These are phyloP conservation scores for Coelastrella sp. DNA, from an alignment of 139 green algal genomes.

Conservation along the genomic window DNA sequence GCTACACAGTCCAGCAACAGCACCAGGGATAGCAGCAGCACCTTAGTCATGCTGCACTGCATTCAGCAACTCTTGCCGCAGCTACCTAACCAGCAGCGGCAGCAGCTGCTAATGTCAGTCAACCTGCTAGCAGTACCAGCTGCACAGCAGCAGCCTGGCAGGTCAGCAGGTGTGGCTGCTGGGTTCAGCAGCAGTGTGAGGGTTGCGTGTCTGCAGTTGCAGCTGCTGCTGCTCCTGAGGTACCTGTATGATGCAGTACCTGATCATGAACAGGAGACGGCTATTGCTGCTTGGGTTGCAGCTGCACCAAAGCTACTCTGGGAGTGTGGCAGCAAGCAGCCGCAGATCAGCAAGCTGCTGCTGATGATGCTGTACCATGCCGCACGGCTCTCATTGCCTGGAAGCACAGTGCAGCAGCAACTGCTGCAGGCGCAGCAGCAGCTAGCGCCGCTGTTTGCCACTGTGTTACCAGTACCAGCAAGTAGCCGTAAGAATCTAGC, in stretches of 20 bases:
- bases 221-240: conserved; percentile 19
- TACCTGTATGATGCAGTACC: neutral
- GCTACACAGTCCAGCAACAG: neutral
- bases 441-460: conserved; percentile 48
- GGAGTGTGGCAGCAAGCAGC: conserved; percentile 49
- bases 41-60: conserved; percentile 5
- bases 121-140: conserved; percentile 5
- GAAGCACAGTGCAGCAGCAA: conserved; percentile 26
- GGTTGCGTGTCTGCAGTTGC: conserved; percentile 42
- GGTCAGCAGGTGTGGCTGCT: neutral
- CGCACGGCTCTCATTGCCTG: conserved; percentile 42
- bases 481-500: too few species aligned
- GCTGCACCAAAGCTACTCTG: conserved; percentile 65
- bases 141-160: neutral
- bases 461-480: conserved; percentile 20
- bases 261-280: conserved; percentile 1
- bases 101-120: conserved; percentile 27
- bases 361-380: conserved; percentile 61
- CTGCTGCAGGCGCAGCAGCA: conserved; percentile 55
- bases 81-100: neutral
- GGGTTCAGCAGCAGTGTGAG: conserved; percentile 11
- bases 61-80: conserved; percentile 31
- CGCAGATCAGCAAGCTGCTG: conserved; percentile 41
- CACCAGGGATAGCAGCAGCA: neutral
- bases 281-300: conserved; percentile 54